These are phyloP conservation scores for Mangifera indica DNA, from an alignment of 345 rosid species.

Conservation along the genomic window DNA sequence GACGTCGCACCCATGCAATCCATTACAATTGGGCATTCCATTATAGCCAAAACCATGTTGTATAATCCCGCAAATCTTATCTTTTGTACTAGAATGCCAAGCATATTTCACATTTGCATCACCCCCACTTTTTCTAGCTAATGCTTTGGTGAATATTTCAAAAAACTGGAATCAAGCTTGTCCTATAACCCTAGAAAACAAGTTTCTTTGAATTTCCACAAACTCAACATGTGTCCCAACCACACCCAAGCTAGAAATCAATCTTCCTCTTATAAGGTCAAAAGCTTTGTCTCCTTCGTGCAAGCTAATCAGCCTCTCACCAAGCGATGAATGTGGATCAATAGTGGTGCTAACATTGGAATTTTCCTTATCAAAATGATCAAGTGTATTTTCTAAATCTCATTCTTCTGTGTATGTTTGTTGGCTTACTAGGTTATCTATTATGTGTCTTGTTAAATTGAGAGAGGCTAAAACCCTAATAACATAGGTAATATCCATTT, in stretches of 20 bases:
- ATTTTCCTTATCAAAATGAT: slow-evolving; percentile 61
- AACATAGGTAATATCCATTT: too few relatives aligned
- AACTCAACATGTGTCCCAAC: slow-evolving; percentile 37
- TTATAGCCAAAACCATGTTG: too few relatives aligned
- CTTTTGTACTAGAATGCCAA: slow-evolving; percentile 51
- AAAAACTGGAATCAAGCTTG: slow-evolving; percentile 58
- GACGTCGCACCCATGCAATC: too few relatives aligned
- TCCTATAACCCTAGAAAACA: slow-evolving; percentile 29
- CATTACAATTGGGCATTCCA: too few relatives aligned
- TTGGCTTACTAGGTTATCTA: slow-evolving; percentile 1
- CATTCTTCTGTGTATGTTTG: slow-evolving; percentile 9
- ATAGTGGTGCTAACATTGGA: slow-evolving; percentile 24
- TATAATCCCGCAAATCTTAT: too few relatives aligned
- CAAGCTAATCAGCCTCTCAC: slow-evolving; percentile 35
- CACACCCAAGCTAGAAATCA: slow-evolving; percentile 41
- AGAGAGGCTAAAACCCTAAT: not conserved
- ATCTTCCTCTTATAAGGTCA: slow-evolving; percentile 42
- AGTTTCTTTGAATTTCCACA: slow-evolving; percentile 46
- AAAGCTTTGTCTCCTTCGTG: slow-evolving; percentile 47
- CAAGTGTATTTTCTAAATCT: slow-evolving; percentile 17
- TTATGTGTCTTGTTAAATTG: not conserved
- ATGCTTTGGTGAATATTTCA: slow-evolving; percentile 48
- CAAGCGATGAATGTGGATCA: slow-evolving; percentile 4
- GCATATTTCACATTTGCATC: slow-evolving; percentile 56
- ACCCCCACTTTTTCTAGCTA: slow-evolving; percentile 48